These are phyloP conservation scores for Stagonosporopsis cucurbitacearum DNA, from an alignment of 2,329 filamentous ascomycete genomes.

Conservation along the genomic window DNA sequence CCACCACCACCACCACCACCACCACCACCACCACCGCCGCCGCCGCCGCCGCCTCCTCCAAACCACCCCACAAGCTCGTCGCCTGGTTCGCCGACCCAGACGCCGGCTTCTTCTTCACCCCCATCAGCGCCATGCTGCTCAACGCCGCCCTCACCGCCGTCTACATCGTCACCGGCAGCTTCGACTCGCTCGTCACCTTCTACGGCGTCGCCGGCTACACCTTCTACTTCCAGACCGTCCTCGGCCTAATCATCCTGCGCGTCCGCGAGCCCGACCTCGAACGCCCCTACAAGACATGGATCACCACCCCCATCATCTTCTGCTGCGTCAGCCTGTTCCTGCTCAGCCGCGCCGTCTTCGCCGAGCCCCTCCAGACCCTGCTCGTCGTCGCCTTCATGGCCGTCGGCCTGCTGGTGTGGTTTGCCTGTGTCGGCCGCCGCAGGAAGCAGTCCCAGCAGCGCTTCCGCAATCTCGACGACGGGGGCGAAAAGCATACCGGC, in stretches of 20 bases:
- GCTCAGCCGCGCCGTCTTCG: conserved; percentile 85
- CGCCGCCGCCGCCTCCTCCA: conserved; percentile 30
- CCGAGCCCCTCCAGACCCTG: conserved; percentile 87
- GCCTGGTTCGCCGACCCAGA: conserved; percentile 63
- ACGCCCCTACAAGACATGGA: conserved; percentile 94
- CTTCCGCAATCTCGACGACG: conserved; percentile 31
- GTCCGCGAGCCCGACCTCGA: conserved; percentile 88
- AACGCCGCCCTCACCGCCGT: conserved; percentile 75
- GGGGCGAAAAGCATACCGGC: conserved; percentile 42
- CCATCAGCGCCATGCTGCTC: conserved; percentile 87
- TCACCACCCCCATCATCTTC: conserved; percentile 95
- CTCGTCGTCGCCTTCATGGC: conserved; percentile 85
- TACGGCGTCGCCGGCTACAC: conserved; percentile 97
- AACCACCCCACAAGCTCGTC: conserved; percentile 32
- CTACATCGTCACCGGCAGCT: conserved; percentile 89
- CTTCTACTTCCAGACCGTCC: conserved; percentile 95
- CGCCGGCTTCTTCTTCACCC: conserved; percentile 86
- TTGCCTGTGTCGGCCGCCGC: conserved; percentile 75
- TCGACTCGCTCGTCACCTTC: conserved; percentile 90
- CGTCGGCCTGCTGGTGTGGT: conserved; percentile 85
- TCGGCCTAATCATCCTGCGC: conserved; percentile 88
- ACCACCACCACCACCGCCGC: conserved; percentile 29
- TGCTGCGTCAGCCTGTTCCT: conserved; percentile 97
- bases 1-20: conserved; percentile 31
- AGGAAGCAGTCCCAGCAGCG: conserved; percentile 35